Conservation (phyloP, 2,329 filamentous ascomycete species). For the Pestalotiopsis sp. region DNA sequence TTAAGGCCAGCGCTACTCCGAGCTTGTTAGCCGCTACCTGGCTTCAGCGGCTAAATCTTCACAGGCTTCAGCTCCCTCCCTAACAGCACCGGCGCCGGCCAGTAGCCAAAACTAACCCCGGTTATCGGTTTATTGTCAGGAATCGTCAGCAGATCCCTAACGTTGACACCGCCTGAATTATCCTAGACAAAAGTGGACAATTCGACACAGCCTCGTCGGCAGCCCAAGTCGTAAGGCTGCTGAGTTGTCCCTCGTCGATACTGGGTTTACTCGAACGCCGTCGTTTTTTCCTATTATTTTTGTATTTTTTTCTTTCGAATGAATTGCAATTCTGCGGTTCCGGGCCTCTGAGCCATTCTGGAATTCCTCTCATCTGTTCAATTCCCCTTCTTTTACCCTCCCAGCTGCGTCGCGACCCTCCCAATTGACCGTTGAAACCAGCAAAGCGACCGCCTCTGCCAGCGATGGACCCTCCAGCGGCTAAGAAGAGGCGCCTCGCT, state of each 20-base stretch:
- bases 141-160: conserved; percentile 8
- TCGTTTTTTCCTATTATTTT: neutral
- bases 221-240: conserved; percentile 14
- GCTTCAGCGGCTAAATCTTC: neutral
- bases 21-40: neutral
- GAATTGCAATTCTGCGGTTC: neutral
- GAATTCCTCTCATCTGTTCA: neutral
- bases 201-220: conserved; percentile 10
- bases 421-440: neutral
- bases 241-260: conserved; percentile 5
- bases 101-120: neutral
- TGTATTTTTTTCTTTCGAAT: neutral
- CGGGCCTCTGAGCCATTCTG: conserved; percentile 10
- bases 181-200: neutral
- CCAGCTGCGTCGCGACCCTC: neutral
- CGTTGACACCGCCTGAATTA: conserved; percentile 3
- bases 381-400: neutral
- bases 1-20: neutral
- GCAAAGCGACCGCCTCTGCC: conserved; percentile 12
- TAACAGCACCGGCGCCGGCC: neutral
- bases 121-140: conserved; percentile 1
- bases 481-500: conserved; percentile 40
- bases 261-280: neutral
- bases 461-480: conserved; percentile 35
- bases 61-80: neutral